A percentile compares a stretch with the other conserved stretches of the same genome.
These are phyloP conservation scores for Pichia nanzhaoensis DNA, from an alignment of 805 yeast species.

Conservation along the genomic window DNA sequence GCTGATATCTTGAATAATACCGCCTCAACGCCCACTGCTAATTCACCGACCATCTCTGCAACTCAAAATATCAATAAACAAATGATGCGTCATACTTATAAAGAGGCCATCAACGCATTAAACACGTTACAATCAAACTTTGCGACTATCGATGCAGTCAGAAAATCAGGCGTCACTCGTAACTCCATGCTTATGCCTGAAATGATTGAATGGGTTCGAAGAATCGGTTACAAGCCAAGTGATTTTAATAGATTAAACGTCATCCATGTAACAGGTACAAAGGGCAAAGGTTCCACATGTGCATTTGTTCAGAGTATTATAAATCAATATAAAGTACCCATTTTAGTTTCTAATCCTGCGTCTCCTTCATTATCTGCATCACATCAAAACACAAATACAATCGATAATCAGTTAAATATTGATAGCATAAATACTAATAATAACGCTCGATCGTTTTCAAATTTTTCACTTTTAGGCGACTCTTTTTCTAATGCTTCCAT, in stretches of 20 bases:
- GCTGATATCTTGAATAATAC: not conserved
- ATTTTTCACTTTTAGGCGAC: not conserved
- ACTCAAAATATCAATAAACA: not conserved
- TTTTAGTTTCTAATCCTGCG: slow-evolving; percentile 5
- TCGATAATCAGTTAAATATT: not conserved
- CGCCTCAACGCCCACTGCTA: not conserved
- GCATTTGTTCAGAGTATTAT: slow-evolving; percentile 86
- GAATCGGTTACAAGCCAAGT: slow-evolving; percentile 57
- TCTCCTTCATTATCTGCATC: not conserved
- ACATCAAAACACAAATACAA: not conserved
- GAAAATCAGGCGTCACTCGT: slow-evolving; percentile 57
- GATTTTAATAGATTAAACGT: slow-evolving; percentile 73
- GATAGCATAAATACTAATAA: not conserved
- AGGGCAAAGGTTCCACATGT: slow-evolving; percentile 97
- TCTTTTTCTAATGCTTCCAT: slow-evolving; percentile 2
- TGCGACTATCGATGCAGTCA: slow-evolving; percentile 78
- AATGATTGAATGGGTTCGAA: slow-evolving; percentile 72
- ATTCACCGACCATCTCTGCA: not conserved
- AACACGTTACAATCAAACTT: slow-evolving; percentile 88
- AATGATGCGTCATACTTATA: slow-evolving; percentile 29
- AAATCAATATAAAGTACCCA: slow-evolving; percentile 43
- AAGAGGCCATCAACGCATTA: slow-evolving; percentile 77
- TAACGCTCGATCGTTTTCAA: slow-evolving; percentile 8
- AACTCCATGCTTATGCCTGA: slow-evolving; percentile 72
- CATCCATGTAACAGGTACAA: slow-evolving; percentile 94